Evolutionary conservation across 1,139 yeast species (phyloP), one percentile per base, ranked within the genome.

Genomic region (Sporopachydermia cereana): DNA sequence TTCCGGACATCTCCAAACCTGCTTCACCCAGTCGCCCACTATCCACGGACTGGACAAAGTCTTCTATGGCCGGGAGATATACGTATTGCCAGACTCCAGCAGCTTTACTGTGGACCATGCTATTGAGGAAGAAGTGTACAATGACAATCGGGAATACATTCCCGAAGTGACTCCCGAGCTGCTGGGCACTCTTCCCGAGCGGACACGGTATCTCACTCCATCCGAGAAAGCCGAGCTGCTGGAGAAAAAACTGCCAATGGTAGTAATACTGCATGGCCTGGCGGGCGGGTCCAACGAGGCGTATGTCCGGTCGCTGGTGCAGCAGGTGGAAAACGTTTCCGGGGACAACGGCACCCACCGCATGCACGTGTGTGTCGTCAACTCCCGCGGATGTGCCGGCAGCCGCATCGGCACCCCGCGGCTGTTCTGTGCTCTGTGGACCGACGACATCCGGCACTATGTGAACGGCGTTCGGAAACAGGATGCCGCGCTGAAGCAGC

Each of bases 201-300:
- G 94, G 57, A 82, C 94, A 1, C 70, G 96, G 54, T 84, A 78
- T 56, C 68, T 85, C 54, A 67, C 73, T 2, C 67, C 71, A 1
- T 67, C 64, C 3, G 86, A 79, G 56, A 47, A 7, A 7, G 18
- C 39, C 9, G 18, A 16, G 22, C 22, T 34, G 39, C 17, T 34
- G 12, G 9, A 34, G 5, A 5, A n/a, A n/a, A 34, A 34, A 16
- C 18, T 16, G 46, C 95, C 96, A 1, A 64, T 88, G 46, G 72
- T 84, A 29, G 72, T 88, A 23, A 69, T 82, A 3, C 64, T 81
- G 44, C 96, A 89, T 57, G 97, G 96, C 0, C 72, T 89, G 36
- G 89, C 86, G 3, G 96, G 96, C 20, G 96, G 96, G 0, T 82
- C 95, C 20, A 94, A 86, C 54, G 96, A 89, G 58, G 77, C 91